Evolutionary conservation across 805 yeast genomes (phyloP).

Genomic region (Teunomyces gatunensis): DNA sequence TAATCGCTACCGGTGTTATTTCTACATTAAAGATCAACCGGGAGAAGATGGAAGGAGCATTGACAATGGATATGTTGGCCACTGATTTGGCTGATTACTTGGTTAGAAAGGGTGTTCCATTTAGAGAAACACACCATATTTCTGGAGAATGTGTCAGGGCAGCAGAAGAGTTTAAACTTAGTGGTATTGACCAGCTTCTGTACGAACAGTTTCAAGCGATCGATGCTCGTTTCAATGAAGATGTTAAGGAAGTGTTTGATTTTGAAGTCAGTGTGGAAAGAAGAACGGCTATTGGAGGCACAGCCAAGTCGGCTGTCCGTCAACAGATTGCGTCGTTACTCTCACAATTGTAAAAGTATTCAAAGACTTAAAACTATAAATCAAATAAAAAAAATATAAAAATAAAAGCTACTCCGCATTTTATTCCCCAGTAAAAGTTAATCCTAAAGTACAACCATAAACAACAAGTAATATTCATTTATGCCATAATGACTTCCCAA

Average conservation of each 20-base stretch:
- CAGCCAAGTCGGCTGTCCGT: constrained; percentile 86
- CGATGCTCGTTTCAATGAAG: constrained; percentile 75
- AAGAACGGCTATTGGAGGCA: constrained; percentile 96
- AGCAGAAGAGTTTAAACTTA: constrained; percentile 74
- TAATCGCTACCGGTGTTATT: constrained; percentile 94
- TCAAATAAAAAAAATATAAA: neutral
- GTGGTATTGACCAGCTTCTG: constrained; percentile 84
- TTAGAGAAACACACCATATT: constrained; percentile 98
- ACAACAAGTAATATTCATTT: neutral
- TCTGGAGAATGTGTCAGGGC: constrained; percentile 95
- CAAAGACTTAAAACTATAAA: neutral
- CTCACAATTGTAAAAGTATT: constrained; percentile 4
- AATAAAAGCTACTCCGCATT: neutral
- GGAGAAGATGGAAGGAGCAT: constrained; percentile 77
- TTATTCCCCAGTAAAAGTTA: neutral
- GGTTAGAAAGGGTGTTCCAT: constrained; percentile 97
- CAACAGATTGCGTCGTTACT: constrained; percentile 56
- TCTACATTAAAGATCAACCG: constrained; percentile 77
- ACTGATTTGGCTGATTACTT: constrained; percentile 97
- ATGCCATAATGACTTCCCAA: neutral
- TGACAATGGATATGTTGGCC: constrained; percentile 98
- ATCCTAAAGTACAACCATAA: neutral
- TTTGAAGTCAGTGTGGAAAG: constrained; percentile 95
- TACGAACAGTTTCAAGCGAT: constrained; percentile 75
- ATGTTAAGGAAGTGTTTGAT: constrained; percentile 82